Evolutionary conservation across 345 rosid genomes (phyloP).

Genomic region (Bretschneidera sinensis): DNA sequence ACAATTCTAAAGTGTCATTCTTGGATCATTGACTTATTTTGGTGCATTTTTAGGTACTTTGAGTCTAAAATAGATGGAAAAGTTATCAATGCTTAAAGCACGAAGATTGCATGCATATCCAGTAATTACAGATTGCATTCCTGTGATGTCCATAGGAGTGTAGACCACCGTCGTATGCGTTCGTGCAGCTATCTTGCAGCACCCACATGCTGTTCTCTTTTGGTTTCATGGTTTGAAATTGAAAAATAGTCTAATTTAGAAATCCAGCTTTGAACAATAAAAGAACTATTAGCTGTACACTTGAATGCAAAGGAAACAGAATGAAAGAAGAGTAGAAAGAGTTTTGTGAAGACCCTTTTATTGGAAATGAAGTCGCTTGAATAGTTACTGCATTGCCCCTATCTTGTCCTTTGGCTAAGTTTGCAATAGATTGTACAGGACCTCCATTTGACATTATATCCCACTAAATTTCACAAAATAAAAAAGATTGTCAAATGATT

Average conservation of each 20-base stretch:
- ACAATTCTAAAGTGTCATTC: too few relatives aligned
- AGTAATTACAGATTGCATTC: constrained; percentile 74
- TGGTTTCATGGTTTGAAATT: constrained; percentile 63
- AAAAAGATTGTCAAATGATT: constrained; percentile 4
- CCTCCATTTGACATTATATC: constrained; percentile 74
- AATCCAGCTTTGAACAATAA: neutral
- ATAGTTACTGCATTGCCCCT: constrained; percentile 88
- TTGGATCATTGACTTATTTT: too few relatives aligned
- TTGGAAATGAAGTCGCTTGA: constrained; percentile 63
- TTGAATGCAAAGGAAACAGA: neutral
- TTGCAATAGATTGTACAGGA: constrained; percentile 65
- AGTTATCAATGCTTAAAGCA: too few relatives aligned
- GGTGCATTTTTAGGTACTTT: too few relatives aligned
- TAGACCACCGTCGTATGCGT: constrained; percentile 74
- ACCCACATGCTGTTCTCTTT: constrained; percentile 71
- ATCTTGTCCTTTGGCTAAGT: constrained; percentile 85
- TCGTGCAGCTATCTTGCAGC: constrained; percentile 84
- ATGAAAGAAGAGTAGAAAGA: neutral
- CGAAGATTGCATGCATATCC: too few relatives aligned
- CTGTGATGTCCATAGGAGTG: constrained; percentile 74
- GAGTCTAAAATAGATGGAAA: too few relatives aligned
- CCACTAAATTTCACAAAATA: constrained; percentile 51
- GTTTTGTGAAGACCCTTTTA: neutral
- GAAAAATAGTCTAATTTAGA: constrained; percentile 2
- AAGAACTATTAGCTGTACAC: neutral